Percentiles rank a stretch among this genome's conserved stretches.
These are phyloP conservation scores for Phytophthora pseudosyringae DNA, from an alignment of 352 stramenopile genomes.

Conservation along the genomic window DNA sequence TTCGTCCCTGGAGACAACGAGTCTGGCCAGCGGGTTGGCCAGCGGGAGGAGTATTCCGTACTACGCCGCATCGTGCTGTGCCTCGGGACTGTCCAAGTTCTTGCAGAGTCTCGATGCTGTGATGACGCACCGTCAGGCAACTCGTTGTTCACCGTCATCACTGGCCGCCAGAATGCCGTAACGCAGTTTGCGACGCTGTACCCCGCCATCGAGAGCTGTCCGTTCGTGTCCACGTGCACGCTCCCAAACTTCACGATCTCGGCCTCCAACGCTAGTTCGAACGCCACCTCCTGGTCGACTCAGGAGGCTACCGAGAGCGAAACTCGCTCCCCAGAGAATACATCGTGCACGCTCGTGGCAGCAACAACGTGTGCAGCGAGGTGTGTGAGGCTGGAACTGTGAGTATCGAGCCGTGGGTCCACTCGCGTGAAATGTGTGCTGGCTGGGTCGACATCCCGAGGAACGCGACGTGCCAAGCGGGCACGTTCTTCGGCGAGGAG, in stretches of 20 bases:
- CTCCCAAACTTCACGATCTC: slow-evolving; percentile 46
- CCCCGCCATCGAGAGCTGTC: slow-evolving; percentile 37
- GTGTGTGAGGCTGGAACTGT: slow-evolving; percentile 62
- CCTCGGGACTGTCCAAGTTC: slow-evolving; percentile 38
- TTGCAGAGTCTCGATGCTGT: slow-evolving; percentile 52
- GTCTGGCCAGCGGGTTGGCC: slow-evolving; percentile 42
- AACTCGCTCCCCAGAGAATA: slow-evolving; percentile 38
- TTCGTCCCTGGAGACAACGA: slow-evolving; percentile 39
- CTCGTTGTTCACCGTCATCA: slow-evolving; percentile 60
- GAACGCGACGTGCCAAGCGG: slow-evolving; percentile 6
- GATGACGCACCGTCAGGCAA: slow-evolving; percentile 45
- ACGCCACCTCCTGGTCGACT: slow-evolving; percentile 15
- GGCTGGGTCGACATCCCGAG: slow-evolving; percentile 49
- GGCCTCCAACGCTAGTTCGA: slow-evolving; percentile 7
- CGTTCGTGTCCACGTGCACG: slow-evolving; percentile 43
- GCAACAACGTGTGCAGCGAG: slow-evolving; percentile 56
- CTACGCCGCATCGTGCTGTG: slow-evolving; percentile 54
- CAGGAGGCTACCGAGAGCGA: slow-evolving; percentile 27
- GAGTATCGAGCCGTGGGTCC: slow-evolving; percentile 63
- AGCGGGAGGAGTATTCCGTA: slow-evolving; percentile 37
- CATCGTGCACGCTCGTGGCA: slow-evolving; percentile 53
- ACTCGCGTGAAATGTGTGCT: slow-evolving; percentile 46
- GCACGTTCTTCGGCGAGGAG: slow-evolving; percentile 42
- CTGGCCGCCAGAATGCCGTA: slow-evolving; percentile 28
- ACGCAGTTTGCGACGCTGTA: slow-evolving; percentile 50